Evolutionary conservation across 1,139 yeast genomes (phyloP).

Genomic region (Geotrichum restrictum): DNA sequence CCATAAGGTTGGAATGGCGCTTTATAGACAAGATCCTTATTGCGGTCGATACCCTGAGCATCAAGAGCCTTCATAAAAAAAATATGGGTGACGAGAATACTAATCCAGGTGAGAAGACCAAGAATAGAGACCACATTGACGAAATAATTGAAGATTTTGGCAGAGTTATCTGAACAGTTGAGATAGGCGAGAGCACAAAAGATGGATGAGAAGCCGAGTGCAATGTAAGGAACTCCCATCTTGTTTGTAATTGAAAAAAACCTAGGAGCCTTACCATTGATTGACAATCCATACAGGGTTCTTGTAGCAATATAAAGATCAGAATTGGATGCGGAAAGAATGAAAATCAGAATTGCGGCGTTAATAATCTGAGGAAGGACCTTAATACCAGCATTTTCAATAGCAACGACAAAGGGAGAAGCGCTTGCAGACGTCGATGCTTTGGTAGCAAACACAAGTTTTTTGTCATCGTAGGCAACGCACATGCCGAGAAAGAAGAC

Average conservation of each 20-base stretch:
- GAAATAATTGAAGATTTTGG: constrained; percentile 59
- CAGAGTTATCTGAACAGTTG: constrained; percentile 53
- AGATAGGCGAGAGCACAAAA: constrained; percentile 61
- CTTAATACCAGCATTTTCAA: constrained; percentile 56
- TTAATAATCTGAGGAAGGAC: constrained; percentile 64
- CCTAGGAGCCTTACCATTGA: constrained; percentile 60
- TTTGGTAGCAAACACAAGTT: constrained; percentile 32
- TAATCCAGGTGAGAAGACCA: constrained; percentile 67
- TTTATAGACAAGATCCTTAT: constrained; percentile 49
- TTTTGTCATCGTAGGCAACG: constrained; percentile 42
- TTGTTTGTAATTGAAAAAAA: constrained; percentile 57
- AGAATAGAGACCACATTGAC: constrained; percentile 68
- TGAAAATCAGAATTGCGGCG: constrained; percentile 63
- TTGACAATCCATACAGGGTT: constrained; percentile 60
- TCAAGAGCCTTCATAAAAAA: constrained; percentile 60
- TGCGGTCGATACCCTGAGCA: constrained; percentile 56
- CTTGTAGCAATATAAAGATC: constrained; percentile 69
- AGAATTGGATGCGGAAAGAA: constrained; percentile 70
- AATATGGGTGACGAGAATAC: constrained; percentile 58
- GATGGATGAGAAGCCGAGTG: constrained; percentile 44
- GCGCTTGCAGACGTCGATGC: constrained; percentile 55
- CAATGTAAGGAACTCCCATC: constrained; percentile 60
- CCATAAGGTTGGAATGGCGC: constrained; percentile 51
- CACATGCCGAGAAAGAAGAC: constrained; percentile 49
- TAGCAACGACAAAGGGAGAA: constrained; percentile 66